A percentile compares a stretch with the other conserved stretches of the same genome.
Conservation (phyloP, 2,329 filamentous ascomycete genomes). For the Elsinoe ampelina region DNA sequence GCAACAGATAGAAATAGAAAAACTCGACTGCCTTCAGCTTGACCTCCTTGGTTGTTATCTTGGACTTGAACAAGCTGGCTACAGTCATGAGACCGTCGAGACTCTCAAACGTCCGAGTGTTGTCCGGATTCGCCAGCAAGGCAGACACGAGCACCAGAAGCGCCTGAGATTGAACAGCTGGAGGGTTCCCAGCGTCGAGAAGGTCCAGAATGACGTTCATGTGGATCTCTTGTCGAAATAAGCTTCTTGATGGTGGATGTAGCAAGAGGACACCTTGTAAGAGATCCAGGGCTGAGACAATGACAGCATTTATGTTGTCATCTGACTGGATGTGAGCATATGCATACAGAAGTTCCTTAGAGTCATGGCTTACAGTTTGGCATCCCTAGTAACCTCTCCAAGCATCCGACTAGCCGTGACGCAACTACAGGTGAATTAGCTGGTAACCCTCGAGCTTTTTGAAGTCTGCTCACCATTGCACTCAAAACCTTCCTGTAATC, state of each 20-base stretch:
- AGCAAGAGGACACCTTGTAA: conserved; percentile 82
- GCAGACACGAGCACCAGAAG: conserved; percentile 84
- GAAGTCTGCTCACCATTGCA: conserved; percentile 60
- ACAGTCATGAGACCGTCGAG: conserved; percentile 87
- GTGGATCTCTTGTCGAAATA: conserved; percentile 82
- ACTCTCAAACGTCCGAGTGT: conserved; percentile 83
- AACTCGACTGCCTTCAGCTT: conserved; percentile 97
- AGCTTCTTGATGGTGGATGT: conserved; percentile 76
- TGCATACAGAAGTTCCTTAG: not conserved
- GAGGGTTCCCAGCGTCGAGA: conserved; percentile 80
- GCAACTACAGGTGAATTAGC: conserved; percentile 47
- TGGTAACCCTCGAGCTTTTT: not conserved
- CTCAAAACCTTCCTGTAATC: conserved; percentile 92
- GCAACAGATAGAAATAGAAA: conserved; percentile 97
- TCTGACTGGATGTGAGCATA: conserved; percentile 34
- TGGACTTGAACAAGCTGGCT: conserved; percentile 85
- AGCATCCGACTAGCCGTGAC: conserved; percentile 71
- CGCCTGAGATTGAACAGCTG: conserved; percentile 81
- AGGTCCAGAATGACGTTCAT: conserved; percentile 98
- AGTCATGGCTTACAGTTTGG: conserved; percentile 44
- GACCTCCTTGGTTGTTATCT: conserved; percentile 74
- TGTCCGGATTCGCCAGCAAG: conserved; percentile 74
- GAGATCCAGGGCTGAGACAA: conserved; percentile 77
- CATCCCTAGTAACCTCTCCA: conserved; percentile 79
- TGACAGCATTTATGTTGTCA: conserved; percentile 77